Base-by-base conservation (phyloP, 2,329 filamentous ascomycete genomes). In the Aspergillus sp. region DNA sequence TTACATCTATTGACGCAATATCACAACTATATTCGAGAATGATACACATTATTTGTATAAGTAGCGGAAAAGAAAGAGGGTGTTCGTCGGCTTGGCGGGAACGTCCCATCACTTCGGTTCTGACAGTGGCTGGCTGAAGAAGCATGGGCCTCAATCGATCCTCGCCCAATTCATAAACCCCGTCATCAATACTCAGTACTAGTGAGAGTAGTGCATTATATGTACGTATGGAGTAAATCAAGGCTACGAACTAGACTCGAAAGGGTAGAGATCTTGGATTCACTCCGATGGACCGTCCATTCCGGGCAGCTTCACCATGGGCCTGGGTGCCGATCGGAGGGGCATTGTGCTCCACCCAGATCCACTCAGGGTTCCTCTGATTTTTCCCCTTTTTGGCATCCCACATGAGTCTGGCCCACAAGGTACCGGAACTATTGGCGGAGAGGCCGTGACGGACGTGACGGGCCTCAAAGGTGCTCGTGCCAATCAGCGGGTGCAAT, bases 61-160 rank as follows among this genome's bases (percentile, higher is more conserved):
- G 33, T 17, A 37, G 12, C 7, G 30, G 30, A n/a, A 17, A n/a
- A 17, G 33, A 6, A n/a, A 17, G 9, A 19, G 12, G 17, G 37
- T 17, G 37, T 39, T 20, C 6, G 2, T 37, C n/a, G 13, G 13
- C 33, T 37, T 37, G n/a, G 33, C 33, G 15, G 15, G 17, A 20
- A 39, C 10, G 37, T 39, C 37, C 37, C 37, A 39, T 39, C 37
- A 39, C 37, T 39, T 39, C 37, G 37, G 37, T 39, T 39, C 37
- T 15, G 37, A 39, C 37, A 20, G 15, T 39, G 37, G 37, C 37
- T 39, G 37, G 37, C 37, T 39, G 37, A 39, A 39, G 25, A 27
- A 30, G 7, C 25, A 30, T 30, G 25, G 25, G 25, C 15, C 15
- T 39, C 15, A 20, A 39, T 3, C 19, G 19, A 22, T 13, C 37